Conservation (phyloP, 345 rosid genomes). For the Lenwebbia sp. region DNA sequence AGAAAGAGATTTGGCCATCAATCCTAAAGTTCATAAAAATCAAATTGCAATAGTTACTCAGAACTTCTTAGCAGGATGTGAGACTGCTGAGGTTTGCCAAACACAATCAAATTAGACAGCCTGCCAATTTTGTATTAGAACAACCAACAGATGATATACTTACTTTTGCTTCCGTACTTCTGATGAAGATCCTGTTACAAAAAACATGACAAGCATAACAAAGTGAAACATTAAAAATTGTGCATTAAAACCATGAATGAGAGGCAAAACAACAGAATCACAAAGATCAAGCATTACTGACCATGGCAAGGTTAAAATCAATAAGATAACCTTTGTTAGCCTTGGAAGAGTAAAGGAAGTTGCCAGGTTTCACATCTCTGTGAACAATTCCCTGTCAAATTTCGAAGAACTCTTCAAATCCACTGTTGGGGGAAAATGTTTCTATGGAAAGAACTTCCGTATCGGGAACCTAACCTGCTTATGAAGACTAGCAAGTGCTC, state of each 20-base stretch:
- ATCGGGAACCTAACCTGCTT: conserved; percentile 40
- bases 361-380: conserved; percentile 96
- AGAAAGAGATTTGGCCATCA: not conserved
- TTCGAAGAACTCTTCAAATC: not conserved
- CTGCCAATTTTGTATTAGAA: not conserved
- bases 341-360: conserved; percentile 82
- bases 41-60: not conserved
- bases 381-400: conserved; percentile 70
- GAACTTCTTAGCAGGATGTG: not conserved
- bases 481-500: conserved; percentile 80
- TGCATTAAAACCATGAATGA: not conserved
- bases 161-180: conserved; percentile 52
- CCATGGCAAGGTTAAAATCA: conserved; percentile 95
- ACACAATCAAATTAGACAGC: not conserved
- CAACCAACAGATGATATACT: conserved; percentile 7
- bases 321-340: conserved; percentile 76
- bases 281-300: conserved; percentile 20
- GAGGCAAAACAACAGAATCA: not conserved
- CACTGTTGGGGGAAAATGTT: not conserved
- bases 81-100: not conserved
- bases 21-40: not conserved
- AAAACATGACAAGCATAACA: not conserved
- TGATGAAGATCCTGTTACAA: conserved; percentile 68
- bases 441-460: not conserved
- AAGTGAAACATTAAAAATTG: not conserved